Percentiles rank a stretch among this genome's conserved stretches.
Conservation (phyloP, 805 yeast species). For the Schizosaccharomyces lindneri region DNA sequence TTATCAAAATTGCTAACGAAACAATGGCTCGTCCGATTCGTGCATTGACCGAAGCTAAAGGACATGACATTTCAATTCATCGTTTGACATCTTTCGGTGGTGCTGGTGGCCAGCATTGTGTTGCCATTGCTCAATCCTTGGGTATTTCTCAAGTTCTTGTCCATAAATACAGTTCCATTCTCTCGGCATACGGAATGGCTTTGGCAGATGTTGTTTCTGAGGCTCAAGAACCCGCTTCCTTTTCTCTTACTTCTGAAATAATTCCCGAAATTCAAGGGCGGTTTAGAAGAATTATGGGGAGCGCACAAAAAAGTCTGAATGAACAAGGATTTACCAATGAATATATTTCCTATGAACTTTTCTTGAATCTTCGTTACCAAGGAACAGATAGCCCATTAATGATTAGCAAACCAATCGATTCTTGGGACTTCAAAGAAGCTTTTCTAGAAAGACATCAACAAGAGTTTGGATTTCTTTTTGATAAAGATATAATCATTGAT, state of each 20-base stretch:
- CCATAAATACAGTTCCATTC: slow-evolving; percentile 59
- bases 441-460: slow-evolving; percentile 33
- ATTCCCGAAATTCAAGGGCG: slow-evolving; percentile 18
- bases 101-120: slow-evolving; percentile 83
- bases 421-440: slow-evolving; percentile 18
- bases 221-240: slow-evolving; percentile 45
- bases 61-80: slow-evolving; percentile 40
- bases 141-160: slow-evolving; percentile 46
- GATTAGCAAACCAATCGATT: slow-evolving; percentile 19
- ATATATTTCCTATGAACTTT: slow-evolving; percentile 32
- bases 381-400: slow-evolving; percentile 80
- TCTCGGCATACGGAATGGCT: slow-evolving; percentile 74
- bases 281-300: slow-evolving; percentile 20
- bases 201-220: slow-evolving; percentile 69
- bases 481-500: slow-evolving; percentile 35
- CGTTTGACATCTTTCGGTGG: slow-evolving; percentile 71
- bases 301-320: slow-evolving; percentile 19
- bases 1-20: slow-evolving; percentile 61
- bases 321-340: slow-evolving; percentile 29
- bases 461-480: slow-evolving; percentile 44
- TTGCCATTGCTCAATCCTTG: slow-evolving; percentile 43
- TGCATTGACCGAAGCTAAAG: slow-evolving; percentile 63
- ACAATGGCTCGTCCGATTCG: slow-evolving; percentile 81
- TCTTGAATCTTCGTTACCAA: slow-evolving; percentile 51
- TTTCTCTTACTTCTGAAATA: slow-evolving; percentile 15